Evolutionary conservation across 768 basidiomycete species (phyloP), one percentile per base, ranked within the genome.

Genomic region (Leccinum boreale): DNA sequence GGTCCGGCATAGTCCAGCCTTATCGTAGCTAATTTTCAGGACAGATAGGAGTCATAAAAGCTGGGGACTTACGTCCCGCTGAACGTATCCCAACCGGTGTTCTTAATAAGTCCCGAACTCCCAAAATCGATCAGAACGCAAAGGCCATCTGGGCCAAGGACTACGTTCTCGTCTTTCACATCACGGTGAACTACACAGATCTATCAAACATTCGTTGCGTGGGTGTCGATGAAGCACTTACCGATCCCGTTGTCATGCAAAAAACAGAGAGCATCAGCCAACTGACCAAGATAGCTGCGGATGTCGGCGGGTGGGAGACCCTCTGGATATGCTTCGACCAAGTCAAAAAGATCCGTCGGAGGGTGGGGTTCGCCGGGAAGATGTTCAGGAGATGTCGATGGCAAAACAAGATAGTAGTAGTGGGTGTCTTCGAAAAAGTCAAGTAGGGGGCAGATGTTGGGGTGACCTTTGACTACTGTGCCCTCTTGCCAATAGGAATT

Each of bases 381-480:
- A 39, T 75, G 81, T 58, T 85, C 84, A 8, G 87, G 85, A 11
- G 83, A 83, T 28, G 85, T 83, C 10, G 83, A 89, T 8, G 94
- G 92, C 53, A 98, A 79, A 50, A 98, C 87, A 66, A 98, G 82
- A 73, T 98, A 97, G 72, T 98, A 99, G 70, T 92, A 97, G 73
- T 97, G 91, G 54, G 81, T 85, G 68, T 98, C 96, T 72, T 98
- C 96, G 70, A 98, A 98, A 72, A 96, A 99, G 70, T 98, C 96
- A 52, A 95, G 79, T 31, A 99, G 78, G 24, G 92, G 90, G 70
- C 94, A 94, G 55, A 99, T 92, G 69, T 95, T 96, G 5, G 96
- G 95, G 70, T 98, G 96, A 2, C 95, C 95, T 66, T 90, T 87
- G 56, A 90, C 82, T 7, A 83, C 72, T 55, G 82, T 84, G 49